Evolutionary conservation across 257 asterid species (phyloP), one percentile per base, ranked within the genome.

Genomic region (Solanum neorickii): DNA sequence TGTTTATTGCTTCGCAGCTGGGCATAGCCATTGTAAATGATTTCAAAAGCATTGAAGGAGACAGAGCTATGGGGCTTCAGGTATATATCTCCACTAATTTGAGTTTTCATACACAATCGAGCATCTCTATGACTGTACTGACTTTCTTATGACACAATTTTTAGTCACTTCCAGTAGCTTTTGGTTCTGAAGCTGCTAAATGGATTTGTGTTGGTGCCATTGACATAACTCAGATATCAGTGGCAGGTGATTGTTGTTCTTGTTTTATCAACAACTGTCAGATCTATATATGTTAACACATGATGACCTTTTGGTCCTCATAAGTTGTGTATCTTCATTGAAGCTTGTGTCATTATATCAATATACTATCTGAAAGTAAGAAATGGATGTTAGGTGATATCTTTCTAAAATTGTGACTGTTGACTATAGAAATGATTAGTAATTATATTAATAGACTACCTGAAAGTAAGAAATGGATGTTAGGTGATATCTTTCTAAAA

Each of bases 181-280:
- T 97, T 90, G 99, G 99, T 83, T 83, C 91, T 77, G 99, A 97
- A 91, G 88, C 98, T 88, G 98, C 99, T n/a, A 97, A 97, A 88
- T 97, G 99, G 99, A 95, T 97, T 76, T 97, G 98, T 66, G 98
- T 97, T 82, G 98, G 99, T 82, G 99, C 99, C 76, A 97, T 97
- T 23, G 99, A 97, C 93, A 75, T 97, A 85, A 97, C 99, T 90
- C 98, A 95, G 88, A 52, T 97, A 90, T 97, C 98, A 9, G 98
- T 97, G 89, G 98, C 98, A 80, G 99, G 99, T 95, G 90, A 87
- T 20, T 75, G 29, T 56, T 80, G 49, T 31, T 56, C 27, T 70
- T 69, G 29, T 84, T 84, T 20, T 25, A 25, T 41, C 16, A 10
- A 42, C 41, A 33, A 39, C 56, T 70, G 12, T 59, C 35, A 46